Conservation (phyloP, 2,329 filamentous ascomycete genomes). For the Diaporthe caulivora region DNA sequence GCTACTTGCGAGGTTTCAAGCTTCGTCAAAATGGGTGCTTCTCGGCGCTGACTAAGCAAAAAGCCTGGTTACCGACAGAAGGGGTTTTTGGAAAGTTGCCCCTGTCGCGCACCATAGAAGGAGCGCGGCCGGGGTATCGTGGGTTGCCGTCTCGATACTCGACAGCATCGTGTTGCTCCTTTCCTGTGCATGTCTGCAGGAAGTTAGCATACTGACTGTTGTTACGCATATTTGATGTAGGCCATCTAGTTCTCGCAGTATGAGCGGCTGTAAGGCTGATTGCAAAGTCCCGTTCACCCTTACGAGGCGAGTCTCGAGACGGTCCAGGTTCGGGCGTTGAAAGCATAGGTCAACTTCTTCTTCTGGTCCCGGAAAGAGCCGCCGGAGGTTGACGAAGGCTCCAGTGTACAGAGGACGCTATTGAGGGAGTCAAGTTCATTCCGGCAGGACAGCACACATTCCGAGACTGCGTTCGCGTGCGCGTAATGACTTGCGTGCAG, state of each 20-base stretch:
- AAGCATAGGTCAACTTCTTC: background rate
- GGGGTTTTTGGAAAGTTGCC: too few species aligned
- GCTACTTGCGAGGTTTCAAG: too few species aligned
- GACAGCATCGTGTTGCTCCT: background rate
- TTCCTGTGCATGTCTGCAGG: background rate
- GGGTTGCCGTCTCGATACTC: background rate
- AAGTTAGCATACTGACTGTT: background rate
- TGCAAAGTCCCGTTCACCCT: background rate
- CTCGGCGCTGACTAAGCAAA: too few species aligned
- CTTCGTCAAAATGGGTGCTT: too few species aligned
- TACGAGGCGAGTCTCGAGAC: background rate
- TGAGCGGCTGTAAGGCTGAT: background rate
- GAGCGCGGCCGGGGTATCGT: background rate
- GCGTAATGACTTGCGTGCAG: background rate
- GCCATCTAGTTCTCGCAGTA: too few species aligned
- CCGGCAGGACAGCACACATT: background rate
- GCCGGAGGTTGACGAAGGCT: too few species aligned
- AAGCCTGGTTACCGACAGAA: too few species aligned
- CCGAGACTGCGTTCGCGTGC: too few species aligned
- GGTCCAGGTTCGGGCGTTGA: background rate
- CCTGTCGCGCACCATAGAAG: too few species aligned
- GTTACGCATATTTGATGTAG: background rate
- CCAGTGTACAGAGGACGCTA: background rate
- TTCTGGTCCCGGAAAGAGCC: background rate
- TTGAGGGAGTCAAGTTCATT: background rate